Evolutionary conservation across 2,329 filamentous ascomycete genomes (phyloP), one percentile per base, ranked within the genome.

Genomic region (Neonectria hederae): DNA sequence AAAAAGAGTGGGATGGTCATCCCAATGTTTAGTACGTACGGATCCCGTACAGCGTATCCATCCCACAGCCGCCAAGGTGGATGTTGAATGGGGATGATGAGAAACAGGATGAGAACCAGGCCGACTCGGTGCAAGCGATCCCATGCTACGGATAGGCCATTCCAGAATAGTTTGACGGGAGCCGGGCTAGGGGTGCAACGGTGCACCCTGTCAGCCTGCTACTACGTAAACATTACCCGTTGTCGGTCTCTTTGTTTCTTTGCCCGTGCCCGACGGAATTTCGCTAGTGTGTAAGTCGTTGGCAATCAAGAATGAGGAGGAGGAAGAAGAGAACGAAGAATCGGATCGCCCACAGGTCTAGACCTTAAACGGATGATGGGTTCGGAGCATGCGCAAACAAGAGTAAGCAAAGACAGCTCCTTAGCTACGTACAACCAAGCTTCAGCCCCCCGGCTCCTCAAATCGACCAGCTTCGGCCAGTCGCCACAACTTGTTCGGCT

Each of bases 101-200:
- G 21, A 21, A 24, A 43, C 43, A 40, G 38, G 38, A n/a, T n/a
- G 5, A 40, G 17, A 10, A 21, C 17, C 46, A 32, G n/a, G 66
- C 62, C 63, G 69, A 63, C 38, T 68, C 56, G 66, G 62, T 26
- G 62, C 65, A 58, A 61, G 68, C 70, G 68, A 72, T 65, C 52
- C 32, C 32, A 35, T 35, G 32, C 13, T n/a, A 42, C 11, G 17
- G 35, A 38, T 38, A 14, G 35, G 35, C 63, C 66, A 72, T 71
- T 71, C 70, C 68, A 68, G 19, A 62, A 54, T 46, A 62, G 51
- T 53, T 60, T 35, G 14, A 52, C 52, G 61, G 55, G 63, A 62
- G 59, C 60, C 64, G 59, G 65, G 57, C 48, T 54, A 52, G 49
- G 65, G 40, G 28, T 51, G 60, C 55, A 60, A 64, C 32, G 56